Evolutionary conservation across 345 rosid species (phyloP), one percentile per base, ranked within the genome.

Genomic region (Turnera subulata): DNA sequence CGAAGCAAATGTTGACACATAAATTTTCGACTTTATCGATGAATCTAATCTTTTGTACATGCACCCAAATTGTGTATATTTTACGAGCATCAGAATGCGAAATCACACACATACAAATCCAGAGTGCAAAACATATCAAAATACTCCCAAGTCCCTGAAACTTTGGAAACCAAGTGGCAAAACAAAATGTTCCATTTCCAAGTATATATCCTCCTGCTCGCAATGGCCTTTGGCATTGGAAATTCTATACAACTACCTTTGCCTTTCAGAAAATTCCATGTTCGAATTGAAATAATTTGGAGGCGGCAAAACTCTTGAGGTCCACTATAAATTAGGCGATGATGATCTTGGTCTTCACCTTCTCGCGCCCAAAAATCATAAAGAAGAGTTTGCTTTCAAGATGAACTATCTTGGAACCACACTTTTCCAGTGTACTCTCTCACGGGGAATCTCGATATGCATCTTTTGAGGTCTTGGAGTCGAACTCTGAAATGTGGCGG

Each of bases 271-370:
- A 1, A 13, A 37, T 55, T 11, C 35, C 52, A 18, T 12, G 63
- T 55, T n/a, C 59, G 38, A 19, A 29, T 71, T 15, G 14, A 43
- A 58, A 62, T 61, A 6, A 29, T 21, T 66, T 1, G 23, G n/a
- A n/a, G n/a, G 39, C 0, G 33, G 35, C 13, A 20, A 59, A 10
- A 55, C 35, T 1, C 22, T 70, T 4, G 46, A 49, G 4, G 66
- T 37, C 6, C 66, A 59, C 2, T 70, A 69, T 35, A 40, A 20
- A 19, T 70, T 65, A 17, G 18, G 10, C 20, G 47, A 70, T 13
- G 57, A 64, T 1, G 69, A 70, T 49, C 46, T 70, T 5, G 61
- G 64, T 8, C 9, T 20, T 15, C 65, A 12, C 0, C 20, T 17
- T 1, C 1, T 70, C 23, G 13, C 35, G n/a, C 29, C 52, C 10